A percentile compares a stretch with the other conserved stretches of the same genome.
phyloP scores from a whole-genome alignment of 495 filamentous ascomycete genomes.

The Aspergillus affinis region DNA sequence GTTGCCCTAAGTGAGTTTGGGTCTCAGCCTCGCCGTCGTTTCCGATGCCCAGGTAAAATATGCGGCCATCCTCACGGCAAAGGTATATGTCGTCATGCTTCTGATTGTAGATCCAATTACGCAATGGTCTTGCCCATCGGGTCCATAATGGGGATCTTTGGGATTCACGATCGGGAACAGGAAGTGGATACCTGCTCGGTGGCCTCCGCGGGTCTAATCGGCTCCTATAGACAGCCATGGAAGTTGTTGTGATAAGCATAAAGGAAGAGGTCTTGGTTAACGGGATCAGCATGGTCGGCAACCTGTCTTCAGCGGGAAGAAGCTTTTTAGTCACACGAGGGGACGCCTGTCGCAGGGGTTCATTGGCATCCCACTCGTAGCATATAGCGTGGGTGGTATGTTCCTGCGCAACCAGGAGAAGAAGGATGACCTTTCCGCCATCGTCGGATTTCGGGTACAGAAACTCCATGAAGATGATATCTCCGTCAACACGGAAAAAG shows the following conservation, averaged over 20 bases:
- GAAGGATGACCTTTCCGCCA: constrained; percentile 67
- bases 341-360: constrained; percentile 31
- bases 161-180: constrained; percentile 29
- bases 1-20: constrained; percentile 37
- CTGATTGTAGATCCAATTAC: constrained; percentile 56
- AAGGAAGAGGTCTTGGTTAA: constrained; percentile 65
- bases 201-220: constrained; percentile 38
- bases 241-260: constrained; percentile 57
- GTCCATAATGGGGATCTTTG: constrained; percentile 44
- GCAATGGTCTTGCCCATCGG: constrained; percentile 70
- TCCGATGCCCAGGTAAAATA: constrained; percentile 66
- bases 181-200: constrained; percentile 31
- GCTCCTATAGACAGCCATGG: constrained; percentile 60
- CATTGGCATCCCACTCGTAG: constrained; percentile 71
- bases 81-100: constrained; percentile 71
- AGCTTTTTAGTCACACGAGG: constrained; percentile 47
- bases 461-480: constrained; percentile 85
- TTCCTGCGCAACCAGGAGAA: constrained; percentile 65
- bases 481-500: constrained; percentile 62
- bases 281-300: constrained; percentile 68
- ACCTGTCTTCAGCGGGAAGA: constrained; percentile 58
- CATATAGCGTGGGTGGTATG: constrained; percentile 61
- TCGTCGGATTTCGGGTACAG: constrained; percentile 65
- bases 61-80: constrained; percentile 75
- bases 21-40: constrained; percentile 39